Conservation (phyloP, 192 early-diverging fungal species). For the Coemansia sp. region DNA sequence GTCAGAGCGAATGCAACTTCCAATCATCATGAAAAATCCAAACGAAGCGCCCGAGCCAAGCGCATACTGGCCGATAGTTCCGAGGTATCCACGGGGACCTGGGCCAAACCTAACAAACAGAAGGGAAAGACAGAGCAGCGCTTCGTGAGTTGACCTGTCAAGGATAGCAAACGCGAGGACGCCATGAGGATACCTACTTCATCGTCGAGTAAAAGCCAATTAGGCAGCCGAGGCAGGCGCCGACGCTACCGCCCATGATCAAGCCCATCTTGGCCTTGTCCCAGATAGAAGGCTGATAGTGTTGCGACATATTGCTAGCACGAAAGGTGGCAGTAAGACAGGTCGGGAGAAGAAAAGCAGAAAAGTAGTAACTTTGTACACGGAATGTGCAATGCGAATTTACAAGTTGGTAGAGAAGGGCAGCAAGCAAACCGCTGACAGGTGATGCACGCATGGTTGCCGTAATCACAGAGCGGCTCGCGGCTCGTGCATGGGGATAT, state of each 20-base stretch:
- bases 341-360: neutral
- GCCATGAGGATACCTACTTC: slow-evolving; percentile 35
- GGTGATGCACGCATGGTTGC: too few relatives aligned
- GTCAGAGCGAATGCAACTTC: slow-evolving; percentile 58
- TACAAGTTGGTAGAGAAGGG: neutral
- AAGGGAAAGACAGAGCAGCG: neutral
- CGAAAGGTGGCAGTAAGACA: neutral
- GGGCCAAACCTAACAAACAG: slow-evolving; percentile 63
- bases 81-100: slow-evolving; percentile 69
- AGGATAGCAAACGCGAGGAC: neutral
- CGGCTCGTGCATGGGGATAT: too few relatives aligned
- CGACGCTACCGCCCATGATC: slow-evolving; percentile 58
- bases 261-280: slow-evolving; percentile 60
- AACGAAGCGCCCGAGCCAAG: slow-evolving; percentile 78
- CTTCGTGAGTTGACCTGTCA: neutral
- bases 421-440: neutral
- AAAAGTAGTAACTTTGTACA: neutral
- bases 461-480: too few relatives aligned
- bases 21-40: slow-evolving; percentile 80
- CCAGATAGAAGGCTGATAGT: slow-evolving; percentile 52
- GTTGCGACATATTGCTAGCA: slow-evolving; percentile 33
- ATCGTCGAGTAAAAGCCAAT: slow-evolving; percentile 60
- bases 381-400: neutral
- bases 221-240: slow-evolving; percentile 57
- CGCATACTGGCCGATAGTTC: slow-evolving; percentile 76